phyloP scores from a whole-genome alignment of 1,139 yeast genomes.

The Sugiyamaella paludigena region DNA sequence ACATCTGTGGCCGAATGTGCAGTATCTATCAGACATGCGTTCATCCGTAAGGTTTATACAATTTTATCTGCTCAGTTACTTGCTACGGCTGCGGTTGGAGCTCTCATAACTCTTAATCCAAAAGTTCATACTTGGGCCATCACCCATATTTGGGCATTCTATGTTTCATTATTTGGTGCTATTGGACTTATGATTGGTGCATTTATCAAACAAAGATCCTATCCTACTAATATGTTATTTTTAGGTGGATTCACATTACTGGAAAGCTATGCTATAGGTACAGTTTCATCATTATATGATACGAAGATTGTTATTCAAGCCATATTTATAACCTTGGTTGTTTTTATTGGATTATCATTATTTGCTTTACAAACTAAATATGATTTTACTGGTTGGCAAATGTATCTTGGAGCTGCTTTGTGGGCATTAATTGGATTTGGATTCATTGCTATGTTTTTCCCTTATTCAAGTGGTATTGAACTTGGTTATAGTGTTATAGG shows the following conservation, averaged over 20 bases:
- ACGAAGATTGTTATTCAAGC: slow-evolving; percentile 70
- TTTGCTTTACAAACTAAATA: slow-evolving; percentile 83
- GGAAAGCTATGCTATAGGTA: slow-evolving; percentile 73
- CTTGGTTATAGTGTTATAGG: slow-evolving; percentile 69
- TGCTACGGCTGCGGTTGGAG: slow-evolving; percentile 60
- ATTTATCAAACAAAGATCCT: slow-evolving; percentile 56
- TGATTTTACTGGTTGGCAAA: slow-evolving; percentile 73
- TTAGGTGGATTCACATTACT: slow-evolving; percentile 66
- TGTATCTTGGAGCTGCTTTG: slow-evolving; percentile 57
- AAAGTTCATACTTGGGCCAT: slow-evolving; percentile 57
- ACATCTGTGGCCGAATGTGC: slow-evolving; percentile 78
- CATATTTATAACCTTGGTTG: slow-evolving; percentile 60
- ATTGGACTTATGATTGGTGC: slow-evolving; percentile 63
- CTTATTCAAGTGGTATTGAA: slow-evolving; percentile 54
- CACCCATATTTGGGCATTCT: slow-evolving; percentile 58
- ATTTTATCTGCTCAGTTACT: slow-evolving; percentile 64
- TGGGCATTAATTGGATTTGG: slow-evolving; percentile 76
- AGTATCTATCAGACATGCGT: slow-evolving; percentile 69
- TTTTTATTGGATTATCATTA: slow-evolving; percentile 70
- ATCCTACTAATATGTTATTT: slow-evolving; percentile 60
- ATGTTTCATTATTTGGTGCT: slow-evolving; percentile 56
- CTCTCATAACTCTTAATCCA: slow-evolving; percentile 49
- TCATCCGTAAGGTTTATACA: slow-evolving; percentile 75
- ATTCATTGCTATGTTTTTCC: slow-evolving; percentile 65
- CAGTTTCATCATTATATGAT: slow-evolving; percentile 63